Conservation (phyloP, 2,329 filamentous ascomycete genomes). For the Paraphaeosphaeria sporulosa region DNA sequence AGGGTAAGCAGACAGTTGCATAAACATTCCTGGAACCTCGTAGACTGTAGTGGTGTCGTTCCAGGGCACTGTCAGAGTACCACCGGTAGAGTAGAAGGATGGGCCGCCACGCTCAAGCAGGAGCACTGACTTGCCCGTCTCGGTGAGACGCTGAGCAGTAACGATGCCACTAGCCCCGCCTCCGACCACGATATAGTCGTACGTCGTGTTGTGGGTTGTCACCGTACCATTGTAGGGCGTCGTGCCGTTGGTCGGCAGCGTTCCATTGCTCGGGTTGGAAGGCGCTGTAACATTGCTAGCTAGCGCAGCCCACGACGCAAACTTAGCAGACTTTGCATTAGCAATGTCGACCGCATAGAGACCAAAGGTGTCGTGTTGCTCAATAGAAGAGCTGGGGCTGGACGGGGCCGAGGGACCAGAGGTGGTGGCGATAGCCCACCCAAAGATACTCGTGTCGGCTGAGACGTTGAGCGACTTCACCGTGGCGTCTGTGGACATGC, state of each 20-base stretch:
- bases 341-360: slow-evolving; percentile 26
- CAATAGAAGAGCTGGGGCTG: slow-evolving; percentile 1
- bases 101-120: slow-evolving; percentile 51
- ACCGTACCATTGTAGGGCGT: slow-evolving; percentile 17
- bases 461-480: slow-evolving; percentile 16
- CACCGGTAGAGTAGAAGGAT: slow-evolving; percentile 44
- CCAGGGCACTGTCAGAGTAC: slow-evolving; percentile 31
- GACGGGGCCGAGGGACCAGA: slow-evolving; percentile 21
- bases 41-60: slow-evolving; percentile 34
- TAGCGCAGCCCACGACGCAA: slow-evolving; percentile 31
- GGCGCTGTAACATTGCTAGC: slow-evolving; percentile 16
- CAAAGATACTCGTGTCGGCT: slow-evolving; percentile 12
- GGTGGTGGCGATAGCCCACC: slow-evolving; percentile 27
- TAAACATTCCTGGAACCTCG: slow-evolving; percentile 33
- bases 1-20: slow-evolving; percentile 29
- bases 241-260: slow-evolving; percentile 12
- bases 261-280: slow-evolving; percentile 7
- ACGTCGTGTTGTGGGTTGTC: slow-evolving; percentile 41
- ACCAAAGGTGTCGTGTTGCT: slow-evolving; percentile 20
- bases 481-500: slow-evolving; percentile 18
- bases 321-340: slow-evolving; percentile 29
- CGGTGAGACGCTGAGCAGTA: slow-evolving; percentile 47
- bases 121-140: slow-evolving; percentile 49
- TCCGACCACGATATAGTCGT: slow-evolving; percentile 52
- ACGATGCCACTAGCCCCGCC: slow-evolving; percentile 48